These are phyloP conservation scores for Candida nitratophila DNA, from an alignment of 805 yeast species.

Conservation along the genomic window DNA sequence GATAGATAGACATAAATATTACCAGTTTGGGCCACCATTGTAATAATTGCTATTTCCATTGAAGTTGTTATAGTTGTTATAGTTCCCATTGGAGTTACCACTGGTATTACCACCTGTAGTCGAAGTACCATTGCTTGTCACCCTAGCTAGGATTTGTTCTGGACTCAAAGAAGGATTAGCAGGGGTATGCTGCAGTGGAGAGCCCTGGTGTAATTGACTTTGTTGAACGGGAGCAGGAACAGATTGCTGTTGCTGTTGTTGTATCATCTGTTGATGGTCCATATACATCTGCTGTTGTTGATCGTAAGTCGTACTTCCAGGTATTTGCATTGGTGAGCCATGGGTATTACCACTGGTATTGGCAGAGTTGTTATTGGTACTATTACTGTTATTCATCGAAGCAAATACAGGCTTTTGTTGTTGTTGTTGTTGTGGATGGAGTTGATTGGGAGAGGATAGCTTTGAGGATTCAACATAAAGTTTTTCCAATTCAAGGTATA, in stretches of 20 bases:
- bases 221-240: too few relatives aligned
- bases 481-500: conserved; percentile 40
- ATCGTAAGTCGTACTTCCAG: conserved; percentile 1
- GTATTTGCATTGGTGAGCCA: conserved; percentile 3
- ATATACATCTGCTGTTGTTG: conserved; percentile 9
- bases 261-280: conserved; percentile 2
- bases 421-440: conserved; percentile 10
- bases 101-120: neutral
- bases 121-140: neutral
- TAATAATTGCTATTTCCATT: too few relatives aligned
- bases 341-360: neutral
- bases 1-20: too few relatives aligned
- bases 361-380: conserved; percentile 20
- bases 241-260: conserved; percentile 2
- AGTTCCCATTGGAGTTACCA: neutral
- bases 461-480: conserved; percentile 43
- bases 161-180: conserved; percentile 17
- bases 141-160: conserved; percentile 28
- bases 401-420: conserved; percentile 1
- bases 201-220: neutral
- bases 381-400: neutral
- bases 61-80: too few relatives aligned
- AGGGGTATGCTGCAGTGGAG: neutral
- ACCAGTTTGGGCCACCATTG: too few relatives aligned
- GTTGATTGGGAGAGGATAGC: neutral